Evolutionary conservation across 176 grass and related monocot species (phyloP).

Genomic region (Oryza officinalis): DNA sequence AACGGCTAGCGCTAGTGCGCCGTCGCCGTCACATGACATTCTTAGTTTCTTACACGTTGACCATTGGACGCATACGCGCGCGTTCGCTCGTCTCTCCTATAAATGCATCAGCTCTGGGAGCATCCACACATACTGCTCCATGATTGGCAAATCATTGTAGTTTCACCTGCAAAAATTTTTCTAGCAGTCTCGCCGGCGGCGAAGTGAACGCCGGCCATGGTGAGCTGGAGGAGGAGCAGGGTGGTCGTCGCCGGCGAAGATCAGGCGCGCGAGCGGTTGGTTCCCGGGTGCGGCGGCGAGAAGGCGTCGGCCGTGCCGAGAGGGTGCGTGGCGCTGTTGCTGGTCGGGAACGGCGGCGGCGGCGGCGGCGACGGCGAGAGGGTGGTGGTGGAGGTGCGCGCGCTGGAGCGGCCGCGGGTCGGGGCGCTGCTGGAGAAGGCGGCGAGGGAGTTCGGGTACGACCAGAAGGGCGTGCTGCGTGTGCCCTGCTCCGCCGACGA

Average conservation of each 20-base stretch:
- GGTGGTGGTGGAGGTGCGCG: constrained; percentile 46
- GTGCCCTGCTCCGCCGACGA: constrained; percentile 50
- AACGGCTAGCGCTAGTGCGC: background rate
- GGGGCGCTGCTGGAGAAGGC: constrained; percentile 54
- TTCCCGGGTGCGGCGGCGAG: background rate
- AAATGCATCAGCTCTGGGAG: background rate
- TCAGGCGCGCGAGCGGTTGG: background rate
- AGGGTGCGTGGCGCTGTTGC: constrained; percentile 51
- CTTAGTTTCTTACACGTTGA: constrained; percentile 7
- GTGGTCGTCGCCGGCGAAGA: background rate
- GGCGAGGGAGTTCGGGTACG: constrained; percentile 52
- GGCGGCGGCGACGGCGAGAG: constrained; percentile 5
- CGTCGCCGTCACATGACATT: background rate
- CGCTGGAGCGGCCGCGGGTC: constrained; percentile 40
- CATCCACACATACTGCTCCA: background rate
- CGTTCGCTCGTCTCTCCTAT: background rate
- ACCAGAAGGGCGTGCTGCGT: constrained; percentile 49
- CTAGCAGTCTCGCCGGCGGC: background rate
- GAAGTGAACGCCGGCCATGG: background rate
- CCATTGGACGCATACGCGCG: background rate
- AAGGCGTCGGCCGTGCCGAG: constrained; percentile 23
- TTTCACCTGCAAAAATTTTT: no score
- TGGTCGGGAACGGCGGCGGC: constrained; percentile 28
- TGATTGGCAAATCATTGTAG: background rate
- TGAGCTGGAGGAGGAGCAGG: constrained; percentile 30